Evolutionary conservation across 2,329 filamentous ascomycete species (phyloP).

Genomic region (Penicillium sp.): DNA sequence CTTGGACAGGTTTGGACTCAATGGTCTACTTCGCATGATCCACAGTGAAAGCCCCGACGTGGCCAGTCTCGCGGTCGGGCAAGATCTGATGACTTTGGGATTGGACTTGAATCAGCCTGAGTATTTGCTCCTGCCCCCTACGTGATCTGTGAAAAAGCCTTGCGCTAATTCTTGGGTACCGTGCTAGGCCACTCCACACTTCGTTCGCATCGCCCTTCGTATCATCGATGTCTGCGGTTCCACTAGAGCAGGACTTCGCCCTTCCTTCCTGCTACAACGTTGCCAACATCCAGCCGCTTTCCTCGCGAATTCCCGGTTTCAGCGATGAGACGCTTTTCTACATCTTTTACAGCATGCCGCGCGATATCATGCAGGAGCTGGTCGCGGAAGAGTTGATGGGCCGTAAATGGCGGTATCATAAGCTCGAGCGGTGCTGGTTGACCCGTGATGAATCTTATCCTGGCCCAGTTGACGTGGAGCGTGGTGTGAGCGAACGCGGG

Average conservation of each 20-base stretch:
- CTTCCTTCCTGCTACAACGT: slow-evolving; percentile 61
- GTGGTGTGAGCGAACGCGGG: slow-evolving; percentile 45
- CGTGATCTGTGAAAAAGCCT: neutral
- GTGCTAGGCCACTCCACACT: slow-evolving; percentile 52
- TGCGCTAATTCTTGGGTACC: slow-evolving; percentile 12
- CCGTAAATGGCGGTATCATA: slow-evolving; percentile 49
- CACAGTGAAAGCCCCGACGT: slow-evolving; percentile 49
- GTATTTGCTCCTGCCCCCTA: slow-evolving; percentile 34
- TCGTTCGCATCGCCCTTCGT: slow-evolving; percentile 60
- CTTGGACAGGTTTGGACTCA: slow-evolving; percentile 54
- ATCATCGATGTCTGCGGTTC: slow-evolving; percentile 50
- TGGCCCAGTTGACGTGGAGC: slow-evolving; percentile 44
- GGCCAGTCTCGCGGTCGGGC: slow-evolving; percentile 53
- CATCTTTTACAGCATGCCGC: slow-evolving; percentile 63
- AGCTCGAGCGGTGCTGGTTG: slow-evolving; percentile 48
- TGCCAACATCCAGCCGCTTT: slow-evolving; percentile 58
- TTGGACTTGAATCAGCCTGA: slow-evolving; percentile 59
- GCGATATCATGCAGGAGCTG: slow-evolving; percentile 60
- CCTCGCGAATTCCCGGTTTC: slow-evolving; percentile 54
- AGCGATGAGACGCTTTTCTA: slow-evolving; percentile 61
- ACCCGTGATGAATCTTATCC: slow-evolving; percentile 45
- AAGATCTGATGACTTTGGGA: slow-evolving; percentile 58
- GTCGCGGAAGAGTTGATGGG: slow-evolving; percentile 57
- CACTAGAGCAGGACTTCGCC: slow-evolving; percentile 58
- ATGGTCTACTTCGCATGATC: slow-evolving; percentile 54